Evolutionary conservation across 352 stramenopile genomes (phyloP).

Genomic region (Phytophthora syringae): DNA sequence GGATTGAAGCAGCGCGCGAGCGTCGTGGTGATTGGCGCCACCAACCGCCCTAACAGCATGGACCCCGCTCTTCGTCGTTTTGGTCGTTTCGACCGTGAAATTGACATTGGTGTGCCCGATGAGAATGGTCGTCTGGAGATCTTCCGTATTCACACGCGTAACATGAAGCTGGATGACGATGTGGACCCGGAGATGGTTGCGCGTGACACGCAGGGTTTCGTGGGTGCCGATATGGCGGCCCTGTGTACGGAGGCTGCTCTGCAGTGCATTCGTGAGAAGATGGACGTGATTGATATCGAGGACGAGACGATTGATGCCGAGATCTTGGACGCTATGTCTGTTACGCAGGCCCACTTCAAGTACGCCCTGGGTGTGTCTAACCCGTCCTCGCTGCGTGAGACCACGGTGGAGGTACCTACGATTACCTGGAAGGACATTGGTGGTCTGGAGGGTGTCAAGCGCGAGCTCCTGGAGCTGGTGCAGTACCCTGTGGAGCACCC

Average conservation of each 20-base stretch:
- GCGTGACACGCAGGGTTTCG: constrained; percentile 99
- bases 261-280: constrained; percentile 99
- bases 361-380: constrained; percentile 98
- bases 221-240: constrained; percentile 99
- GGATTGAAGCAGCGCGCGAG: constrained; percentile 92
- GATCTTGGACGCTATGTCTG: constrained; percentile 98
- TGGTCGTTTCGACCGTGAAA: constrained; percentile 99
- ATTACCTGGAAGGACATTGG: constrained; percentile 99
- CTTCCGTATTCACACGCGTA: constrained; percentile 99
- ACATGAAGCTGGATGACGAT: constrained; percentile 99
- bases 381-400: constrained; percentile 98
- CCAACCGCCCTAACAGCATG: constrained; percentile 99
- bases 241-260: constrained; percentile 98
- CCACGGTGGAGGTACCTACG: constrained; percentile 99
- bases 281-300: constrained; percentile 99
- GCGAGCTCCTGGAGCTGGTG: constrained; percentile 98
- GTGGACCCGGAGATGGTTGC: constrained; percentile 98
- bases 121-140: constrained; percentile 99
- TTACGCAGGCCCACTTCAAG: constrained; percentile 99
- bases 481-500: constrained; percentile 99
- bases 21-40: constrained; percentile 99
- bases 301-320: constrained; percentile 99
- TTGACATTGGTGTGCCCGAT: constrained; percentile 99
- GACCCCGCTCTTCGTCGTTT: constrained; percentile 98
- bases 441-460: constrained; percentile 98